Evolutionary conservation across 345 rosid genomes (phyloP).

Genomic region (Pseudoturritis turrita): DNA sequence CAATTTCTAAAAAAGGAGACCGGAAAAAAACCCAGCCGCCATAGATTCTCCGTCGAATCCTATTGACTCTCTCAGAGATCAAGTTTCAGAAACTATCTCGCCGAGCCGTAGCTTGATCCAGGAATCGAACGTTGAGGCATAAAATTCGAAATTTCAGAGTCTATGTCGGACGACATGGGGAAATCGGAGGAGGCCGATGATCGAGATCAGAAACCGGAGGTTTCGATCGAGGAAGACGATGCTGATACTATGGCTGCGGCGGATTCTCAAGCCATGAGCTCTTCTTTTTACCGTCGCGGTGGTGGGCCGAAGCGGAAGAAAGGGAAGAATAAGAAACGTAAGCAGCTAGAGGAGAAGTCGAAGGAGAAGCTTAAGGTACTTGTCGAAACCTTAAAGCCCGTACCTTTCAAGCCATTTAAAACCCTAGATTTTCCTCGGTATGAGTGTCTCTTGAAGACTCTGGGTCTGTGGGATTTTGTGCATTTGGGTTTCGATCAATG

Average conservation of each 20-base stretch:
- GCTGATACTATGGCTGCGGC: conserved; percentile 15
- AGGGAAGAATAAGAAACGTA: conserved; percentile 26
- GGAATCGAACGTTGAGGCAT: neutral
- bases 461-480: conserved; percentile 77
- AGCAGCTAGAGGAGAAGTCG: conserved; percentile 32
- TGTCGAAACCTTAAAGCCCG: conserved; percentile 34
- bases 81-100: neutral
- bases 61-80: neutral
- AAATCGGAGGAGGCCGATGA: conserved; percentile 4
- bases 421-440: conserved; percentile 45
- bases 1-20: neutral
- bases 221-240: conserved; percentile 13
- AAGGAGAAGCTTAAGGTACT: conserved; percentile 46
- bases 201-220: neutral
- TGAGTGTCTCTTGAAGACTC: conserved; percentile 44
- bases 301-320: conserved; percentile 41
- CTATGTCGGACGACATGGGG: neutral
- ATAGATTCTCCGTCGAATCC: neutral
- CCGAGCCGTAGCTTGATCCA: neutral
- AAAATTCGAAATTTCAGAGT: conserved; percentile 24
- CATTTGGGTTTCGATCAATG: conserved; percentile 45
- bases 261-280: conserved; percentile 7
- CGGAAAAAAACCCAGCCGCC: neutral
- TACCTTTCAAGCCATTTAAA: conserved; percentile 53
- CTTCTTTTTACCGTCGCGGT: conserved; percentile 28